Conservation (phyloP, 305 asterid species). For the Fraxinus dipetala region DNA sequence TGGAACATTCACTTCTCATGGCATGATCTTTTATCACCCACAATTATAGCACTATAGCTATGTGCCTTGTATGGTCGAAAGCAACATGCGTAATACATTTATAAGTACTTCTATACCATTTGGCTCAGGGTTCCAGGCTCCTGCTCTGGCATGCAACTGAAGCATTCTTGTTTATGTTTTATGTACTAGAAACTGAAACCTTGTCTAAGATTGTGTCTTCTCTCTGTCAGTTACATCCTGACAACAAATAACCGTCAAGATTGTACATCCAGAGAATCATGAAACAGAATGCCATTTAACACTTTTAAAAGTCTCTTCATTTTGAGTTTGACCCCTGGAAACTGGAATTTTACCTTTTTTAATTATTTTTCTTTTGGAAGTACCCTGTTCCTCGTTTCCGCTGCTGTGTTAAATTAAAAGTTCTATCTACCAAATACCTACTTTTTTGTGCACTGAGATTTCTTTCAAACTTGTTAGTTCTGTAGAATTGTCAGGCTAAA, state of each 20-base stretch:
- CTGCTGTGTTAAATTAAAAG: not conserved
- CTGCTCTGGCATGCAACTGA: not conserved
- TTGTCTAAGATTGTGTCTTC: not conserved
- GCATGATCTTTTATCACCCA: not conserved
- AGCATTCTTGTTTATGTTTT: not conserved
- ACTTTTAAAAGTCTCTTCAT: not conserved
- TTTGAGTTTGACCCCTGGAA: not conserved
- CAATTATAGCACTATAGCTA: not conserved
- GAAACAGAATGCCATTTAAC: not conserved
- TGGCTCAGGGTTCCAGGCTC: conserved; percentile 1
- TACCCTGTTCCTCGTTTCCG: not conserved
- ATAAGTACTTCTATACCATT: not conserved
- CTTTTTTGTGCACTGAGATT: not conserved
- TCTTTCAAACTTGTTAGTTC: not conserved
- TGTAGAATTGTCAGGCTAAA: not conserved
- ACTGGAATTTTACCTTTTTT: not conserved
- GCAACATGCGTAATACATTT: conserved; percentile 3
- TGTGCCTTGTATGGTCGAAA: not conserved
- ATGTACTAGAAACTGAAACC: not conserved
- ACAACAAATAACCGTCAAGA: not conserved
- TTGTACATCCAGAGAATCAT: not conserved
- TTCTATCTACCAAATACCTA: not conserved
- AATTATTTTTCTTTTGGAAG: not conserved
- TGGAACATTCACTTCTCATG: not conserved
- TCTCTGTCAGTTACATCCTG: not conserved